Evolutionary conservation across 495 filamentous ascomycete species (phyloP).

Genomic region (Hypoxylon fragiforme): DNA sequence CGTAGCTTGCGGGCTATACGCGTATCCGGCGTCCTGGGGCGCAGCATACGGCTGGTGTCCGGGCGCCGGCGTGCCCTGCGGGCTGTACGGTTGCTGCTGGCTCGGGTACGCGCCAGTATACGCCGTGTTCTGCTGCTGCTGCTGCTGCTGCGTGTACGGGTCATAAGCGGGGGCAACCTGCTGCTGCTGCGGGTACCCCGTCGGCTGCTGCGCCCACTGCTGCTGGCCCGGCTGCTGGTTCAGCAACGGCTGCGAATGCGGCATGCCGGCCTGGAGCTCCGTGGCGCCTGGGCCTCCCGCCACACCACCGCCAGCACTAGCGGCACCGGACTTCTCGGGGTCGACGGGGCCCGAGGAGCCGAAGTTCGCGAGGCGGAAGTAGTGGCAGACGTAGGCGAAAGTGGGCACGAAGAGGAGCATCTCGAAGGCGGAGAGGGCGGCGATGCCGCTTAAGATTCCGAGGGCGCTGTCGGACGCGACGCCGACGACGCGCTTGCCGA

Average conservation of each 20-base stretch:
- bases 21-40: constrained; percentile 13
- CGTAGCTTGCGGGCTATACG: constrained; percentile 25
- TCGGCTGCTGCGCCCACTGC: constrained; percentile 34
- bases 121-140: constrained; percentile 24
- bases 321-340: no score
- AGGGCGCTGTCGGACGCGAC: constrained; percentile 35
- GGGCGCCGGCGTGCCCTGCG: constrained; percentile 17
- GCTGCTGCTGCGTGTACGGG: constrained; percentile 21
- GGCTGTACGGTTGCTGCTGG: constrained; percentile 18
- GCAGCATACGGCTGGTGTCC: constrained; percentile 6
- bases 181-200: constrained; percentile 28
- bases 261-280: constrained; percentile 29
- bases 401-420: constrained; percentile 51
- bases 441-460: constrained; percentile 42
- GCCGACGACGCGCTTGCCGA: constrained; percentile 34
- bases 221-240: constrained; percentile 29
- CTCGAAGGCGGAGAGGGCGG: constrained; percentile 48
- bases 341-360: no score
- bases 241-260: constrained; percentile 30
- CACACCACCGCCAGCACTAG: constrained; percentile 13
- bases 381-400: constrained; percentile 47
- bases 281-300: constrained; percentile 9
- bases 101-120: constrained; percentile 29
- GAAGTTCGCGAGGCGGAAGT: constrained; percentile 46
- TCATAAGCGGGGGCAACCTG: no score